These are phyloP conservation scores for Phytophthora brassicae DNA, from an alignment of 352 stramenopile species.

Conservation along the genomic window DNA sequence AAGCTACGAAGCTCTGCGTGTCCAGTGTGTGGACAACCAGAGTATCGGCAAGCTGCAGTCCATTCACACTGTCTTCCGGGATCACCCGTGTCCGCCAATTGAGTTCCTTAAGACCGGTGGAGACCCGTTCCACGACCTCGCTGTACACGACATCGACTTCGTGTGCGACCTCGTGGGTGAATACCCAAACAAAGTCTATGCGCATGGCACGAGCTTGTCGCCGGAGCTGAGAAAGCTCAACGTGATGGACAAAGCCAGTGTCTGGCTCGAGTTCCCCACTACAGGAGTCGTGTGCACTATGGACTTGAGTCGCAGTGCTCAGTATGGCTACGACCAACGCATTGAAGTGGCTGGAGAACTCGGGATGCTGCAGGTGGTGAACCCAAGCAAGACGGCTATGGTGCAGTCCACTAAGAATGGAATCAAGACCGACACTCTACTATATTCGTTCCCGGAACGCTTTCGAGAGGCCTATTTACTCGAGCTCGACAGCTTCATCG, in stretches of 20 bases:
- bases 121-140: constrained; percentile 91
- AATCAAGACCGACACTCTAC: constrained; percentile 51
- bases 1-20: constrained; percentile 73
- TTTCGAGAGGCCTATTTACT: constrained; percentile 86
- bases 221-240: constrained; percentile 61
- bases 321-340: constrained; percentile 93
- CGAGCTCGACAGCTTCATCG: constrained; percentile 86
- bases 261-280: constrained; percentile 72
- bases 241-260: constrained; percentile 85
- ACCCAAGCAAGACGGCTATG: constrained; percentile 63
- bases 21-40: constrained; percentile 45
- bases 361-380: constrained; percentile 77
- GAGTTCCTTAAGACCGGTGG: constrained; percentile 88
- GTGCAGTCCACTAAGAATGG: constrained; percentile 56
- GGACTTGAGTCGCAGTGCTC: constrained; percentile 79
- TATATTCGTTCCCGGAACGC: constrained; percentile 89
- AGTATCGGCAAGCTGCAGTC: constrained; percentile 70
- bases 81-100: constrained; percentile 87
- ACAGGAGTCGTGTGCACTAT: constrained; percentile 88
- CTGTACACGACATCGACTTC: constrained; percentile 92
- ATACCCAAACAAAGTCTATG: constrained; percentile 83
- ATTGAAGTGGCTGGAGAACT: constrained; percentile 85
- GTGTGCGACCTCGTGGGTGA: constrained; percentile 79
- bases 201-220: constrained; percentile 72
- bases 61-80: constrained; percentile 88